Conservation (phyloP, 257 asterid species). For the Solanum clarkiae region DNA sequence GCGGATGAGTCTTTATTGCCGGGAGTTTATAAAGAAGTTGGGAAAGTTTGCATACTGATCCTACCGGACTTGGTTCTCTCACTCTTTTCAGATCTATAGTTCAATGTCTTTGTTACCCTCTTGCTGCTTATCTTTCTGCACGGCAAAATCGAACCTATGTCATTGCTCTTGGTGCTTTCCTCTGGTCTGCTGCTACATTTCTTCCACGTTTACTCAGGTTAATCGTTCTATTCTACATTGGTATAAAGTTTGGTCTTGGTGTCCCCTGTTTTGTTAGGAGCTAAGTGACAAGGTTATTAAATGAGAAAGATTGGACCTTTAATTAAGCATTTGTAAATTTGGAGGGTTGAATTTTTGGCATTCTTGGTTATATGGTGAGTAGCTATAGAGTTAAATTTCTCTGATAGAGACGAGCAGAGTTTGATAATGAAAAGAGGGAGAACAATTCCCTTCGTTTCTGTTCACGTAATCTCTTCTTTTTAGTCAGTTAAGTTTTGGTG, state of each 20-base stretch:
- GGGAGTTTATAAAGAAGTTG: slow-evolving; percentile 53
- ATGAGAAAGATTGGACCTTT: too few relatives aligned
- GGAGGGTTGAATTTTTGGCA: too few relatives aligned
- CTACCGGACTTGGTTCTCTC: slow-evolving; percentile 70
- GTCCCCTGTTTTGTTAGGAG: not conserved
- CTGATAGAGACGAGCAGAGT: too few relatives aligned
- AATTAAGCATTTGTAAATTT: too few relatives aligned
- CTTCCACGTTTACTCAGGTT: slow-evolving; percentile 67
- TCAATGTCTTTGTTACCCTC: slow-evolving; percentile 74
- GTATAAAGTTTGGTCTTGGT: not conserved
- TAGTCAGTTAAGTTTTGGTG: not conserved
- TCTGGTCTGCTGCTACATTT: slow-evolving; percentile 69
- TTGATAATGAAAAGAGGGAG: not conserved
- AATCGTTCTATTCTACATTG: not conserved
- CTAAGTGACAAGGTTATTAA: not conserved
- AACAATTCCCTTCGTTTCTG: not conserved
- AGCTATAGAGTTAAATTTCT: not conserved
- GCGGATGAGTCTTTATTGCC: slow-evolving; percentile 72
- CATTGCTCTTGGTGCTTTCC: slow-evolving; percentile 75
- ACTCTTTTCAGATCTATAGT: slow-evolving; percentile 71
- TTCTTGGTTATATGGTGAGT: not conserved
- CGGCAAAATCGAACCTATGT: slow-evolving; percentile 72
- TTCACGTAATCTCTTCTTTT: not conserved
- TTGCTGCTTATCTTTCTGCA: slow-evolving; percentile 66
- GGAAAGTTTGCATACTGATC: slow-evolving; percentile 68